Evolutionary conservation across 2,329 filamentous ascomycete genomes (phyloP).

Genomic region (Setomelanomma holmii): DNA sequence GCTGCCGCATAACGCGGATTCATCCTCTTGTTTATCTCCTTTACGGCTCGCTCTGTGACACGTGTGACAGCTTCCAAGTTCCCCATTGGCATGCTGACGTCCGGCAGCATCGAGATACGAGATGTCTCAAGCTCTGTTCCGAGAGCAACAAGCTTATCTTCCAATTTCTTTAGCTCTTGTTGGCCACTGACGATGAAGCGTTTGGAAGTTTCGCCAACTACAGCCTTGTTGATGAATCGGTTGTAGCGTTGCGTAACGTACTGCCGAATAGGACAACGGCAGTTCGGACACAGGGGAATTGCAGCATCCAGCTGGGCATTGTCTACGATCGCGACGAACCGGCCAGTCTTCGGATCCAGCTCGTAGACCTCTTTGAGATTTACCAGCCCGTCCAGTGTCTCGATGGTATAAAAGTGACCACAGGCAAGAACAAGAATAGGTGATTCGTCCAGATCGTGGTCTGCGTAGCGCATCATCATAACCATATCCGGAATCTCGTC

Average conservation of each 20-base stretch:
- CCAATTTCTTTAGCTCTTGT: slow-evolving; percentile 33
- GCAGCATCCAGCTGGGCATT: slow-evolving; percentile 25
- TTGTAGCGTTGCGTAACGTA: slow-evolving; percentile 47
- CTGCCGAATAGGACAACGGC: slow-evolving; percentile 41
- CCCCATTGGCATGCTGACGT: neutral
- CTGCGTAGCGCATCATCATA: slow-evolving; percentile 27
- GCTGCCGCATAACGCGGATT: slow-evolving; percentile 20
- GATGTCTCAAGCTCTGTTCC: slow-evolving; percentile 25
- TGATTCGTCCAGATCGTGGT: slow-evolving; percentile 37
- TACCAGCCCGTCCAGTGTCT: slow-evolving; percentile 39
- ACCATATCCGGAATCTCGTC: slow-evolving; percentile 34
- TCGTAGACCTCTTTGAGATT: slow-evolving; percentile 36
- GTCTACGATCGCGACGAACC: slow-evolving; percentile 34
- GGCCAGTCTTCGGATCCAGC: slow-evolving; percentile 14
- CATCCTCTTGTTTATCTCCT: slow-evolving; percentile 8
- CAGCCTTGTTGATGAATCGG: slow-evolving; percentile 45
- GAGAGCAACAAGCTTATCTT: slow-evolving; percentile 18
- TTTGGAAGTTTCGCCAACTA: slow-evolving; percentile 50
- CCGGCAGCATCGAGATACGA: slow-evolving; percentile 6
- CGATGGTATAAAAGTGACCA: slow-evolving; percentile 41
- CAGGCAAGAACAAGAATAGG: slow-evolving; percentile 37
- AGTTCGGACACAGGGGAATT: slow-evolving; percentile 44
- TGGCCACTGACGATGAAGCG: slow-evolving; percentile 44
- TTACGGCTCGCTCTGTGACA: neutral
- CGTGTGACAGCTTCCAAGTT: neutral